Evolutionary conservation across 1,139 yeast genomes (phyloP).

Genomic region (Kodamaea derodonti): DNA sequence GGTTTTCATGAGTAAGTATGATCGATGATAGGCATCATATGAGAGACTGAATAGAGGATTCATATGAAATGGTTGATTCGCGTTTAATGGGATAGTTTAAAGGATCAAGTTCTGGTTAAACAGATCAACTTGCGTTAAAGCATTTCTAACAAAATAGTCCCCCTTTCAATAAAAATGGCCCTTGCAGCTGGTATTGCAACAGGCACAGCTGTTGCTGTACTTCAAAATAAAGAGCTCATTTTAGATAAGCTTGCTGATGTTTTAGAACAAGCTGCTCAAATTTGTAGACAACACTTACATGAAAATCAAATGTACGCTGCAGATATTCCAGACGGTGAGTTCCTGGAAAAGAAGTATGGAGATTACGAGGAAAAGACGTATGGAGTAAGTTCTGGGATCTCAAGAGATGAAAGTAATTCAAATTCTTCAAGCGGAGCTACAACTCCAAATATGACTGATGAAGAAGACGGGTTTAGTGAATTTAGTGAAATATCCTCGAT

Average conservation of each 20-base stretch:
- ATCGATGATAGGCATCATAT: too few species aligned
- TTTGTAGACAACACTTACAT: conserved; percentile 26
- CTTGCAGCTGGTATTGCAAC: conserved; percentile 35
- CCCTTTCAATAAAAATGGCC: conserved; percentile 39
- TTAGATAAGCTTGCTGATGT: conserved; percentile 30
- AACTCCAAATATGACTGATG: conserved; percentile 11
- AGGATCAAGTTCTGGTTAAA: too few species aligned
- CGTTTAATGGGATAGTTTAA: too few species aligned
- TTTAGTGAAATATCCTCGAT: conserved; percentile 6
- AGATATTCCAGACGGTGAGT: conserved; percentile 24
- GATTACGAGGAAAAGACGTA: not conserved
- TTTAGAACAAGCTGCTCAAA: conserved; percentile 35
- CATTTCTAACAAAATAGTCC: conserved; percentile 28
- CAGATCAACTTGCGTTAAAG: too few species aligned
- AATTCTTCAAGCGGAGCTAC: conserved; percentile 9
- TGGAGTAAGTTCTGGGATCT: conserved; percentile 5
- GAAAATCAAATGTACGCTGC: conserved; percentile 26
- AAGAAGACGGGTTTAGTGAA: conserved; percentile 3
- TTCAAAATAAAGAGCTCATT: conserved; percentile 31
- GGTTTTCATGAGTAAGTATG: conserved; percentile 16
- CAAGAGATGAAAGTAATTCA: not conserved
- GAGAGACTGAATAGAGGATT: too few species aligned
- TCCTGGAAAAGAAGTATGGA: conserved; percentile 7
- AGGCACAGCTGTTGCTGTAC: conserved; percentile 38
- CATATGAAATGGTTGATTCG: too few species aligned